These are phyloP conservation scores for Talaromyces sp. DNA, from an alignment of 2,329 filamentous ascomycete genomes.

Conservation along the genomic window DNA sequence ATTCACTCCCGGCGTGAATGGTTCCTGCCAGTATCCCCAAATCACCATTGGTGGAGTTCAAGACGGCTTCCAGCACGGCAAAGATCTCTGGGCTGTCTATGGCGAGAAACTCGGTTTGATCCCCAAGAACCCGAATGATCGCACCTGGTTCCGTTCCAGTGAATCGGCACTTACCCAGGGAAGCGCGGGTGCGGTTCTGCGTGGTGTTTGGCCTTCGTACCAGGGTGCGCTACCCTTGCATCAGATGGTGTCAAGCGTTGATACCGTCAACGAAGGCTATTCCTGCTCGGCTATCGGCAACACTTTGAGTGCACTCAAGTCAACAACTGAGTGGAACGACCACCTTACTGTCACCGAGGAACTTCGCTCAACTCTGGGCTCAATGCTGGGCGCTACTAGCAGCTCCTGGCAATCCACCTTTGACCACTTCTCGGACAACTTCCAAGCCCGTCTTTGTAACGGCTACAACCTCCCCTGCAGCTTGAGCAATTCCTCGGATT, in stretches of 20 bases:
- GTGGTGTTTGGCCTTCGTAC: slow-evolving; percentile 37
- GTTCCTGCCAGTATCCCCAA: slow-evolving; percentile 40
- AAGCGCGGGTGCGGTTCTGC: slow-evolving; percentile 37
- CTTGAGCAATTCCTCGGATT: slow-evolving; percentile 25
- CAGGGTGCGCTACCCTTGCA: slow-evolving; percentile 34
- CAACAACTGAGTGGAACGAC: slow-evolving; percentile 33
- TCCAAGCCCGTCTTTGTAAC: slow-evolving; percentile 41
- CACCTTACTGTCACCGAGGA: slow-evolving; percentile 32
- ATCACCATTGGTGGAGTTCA: slow-evolving; percentile 39
- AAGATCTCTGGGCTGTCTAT: slow-evolving; percentile 35
- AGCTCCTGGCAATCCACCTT: slow-evolving; percentile 35
- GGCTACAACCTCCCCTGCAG: slow-evolving; percentile 38
- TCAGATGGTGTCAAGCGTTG: slow-evolving; percentile 35
- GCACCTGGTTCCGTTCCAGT: slow-evolving; percentile 38
- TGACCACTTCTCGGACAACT: slow-evolving; percentile 42
- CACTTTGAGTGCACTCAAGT: slow-evolving; percentile 27
- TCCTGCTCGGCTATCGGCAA: slow-evolving; percentile 29
- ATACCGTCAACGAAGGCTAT: slow-evolving; percentile 37
- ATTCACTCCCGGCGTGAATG: slow-evolving; percentile 31
- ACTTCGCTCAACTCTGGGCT: slow-evolving; percentile 29
- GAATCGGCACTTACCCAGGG: slow-evolving; percentile 36
- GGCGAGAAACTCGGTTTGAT: slow-evolving; percentile 32
- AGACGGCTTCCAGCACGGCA: slow-evolving; percentile 38
- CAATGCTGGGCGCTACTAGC: slow-evolving; percentile 31
- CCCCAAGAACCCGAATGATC: slow-evolving; percentile 26